Percentiles rank a stretch among this genome's conserved stretches.
Evolutionary conservation across 805 yeast species (phyloP).

Genomic region (Metschnikowia santaceciliae): DNA sequence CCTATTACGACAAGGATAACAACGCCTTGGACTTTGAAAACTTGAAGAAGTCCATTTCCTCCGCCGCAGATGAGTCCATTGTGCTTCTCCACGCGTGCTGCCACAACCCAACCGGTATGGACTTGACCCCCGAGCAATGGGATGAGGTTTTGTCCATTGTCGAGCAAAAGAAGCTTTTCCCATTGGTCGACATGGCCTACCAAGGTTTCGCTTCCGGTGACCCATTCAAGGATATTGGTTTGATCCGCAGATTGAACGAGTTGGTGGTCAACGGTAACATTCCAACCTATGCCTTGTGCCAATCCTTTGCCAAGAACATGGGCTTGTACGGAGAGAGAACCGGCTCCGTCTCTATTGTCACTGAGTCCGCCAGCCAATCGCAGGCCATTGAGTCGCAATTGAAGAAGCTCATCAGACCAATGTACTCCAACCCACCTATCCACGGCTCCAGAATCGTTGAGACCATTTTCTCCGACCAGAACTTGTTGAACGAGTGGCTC

Average conservation of each 20-base stretch:
- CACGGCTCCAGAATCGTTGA: slow-evolving; percentile 91
- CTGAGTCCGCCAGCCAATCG: slow-evolving; percentile 51
- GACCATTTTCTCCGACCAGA: slow-evolving; percentile 59
- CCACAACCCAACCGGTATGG: slow-evolving; percentile 96
- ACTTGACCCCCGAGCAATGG: slow-evolving; percentile 83
- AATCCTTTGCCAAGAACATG: slow-evolving; percentile 47
- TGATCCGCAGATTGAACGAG: slow-evolving; percentile 44
- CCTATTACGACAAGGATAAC: slow-evolving; percentile 62
- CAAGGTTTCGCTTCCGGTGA: slow-evolving; percentile 93
- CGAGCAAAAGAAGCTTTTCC: slow-evolving; percentile 57
- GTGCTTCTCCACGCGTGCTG: slow-evolving; percentile 91
- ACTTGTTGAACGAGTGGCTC: slow-evolving; percentile 71
- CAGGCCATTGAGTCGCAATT: slow-evolving; percentile 70
- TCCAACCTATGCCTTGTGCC: slow-evolving; percentile 51
- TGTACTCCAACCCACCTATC: slow-evolving; percentile 91
- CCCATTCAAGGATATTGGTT: slow-evolving; percentile 61
- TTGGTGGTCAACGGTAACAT: slow-evolving; percentile 48
- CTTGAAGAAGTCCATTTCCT: slow-evolving; percentile 53
- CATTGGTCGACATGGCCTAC: slow-evolving; percentile 90
- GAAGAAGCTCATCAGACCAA: slow-evolving; percentile 77
- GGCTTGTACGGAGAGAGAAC: slow-evolving; percentile 53
- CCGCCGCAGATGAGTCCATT: slow-evolving; percentile 55
- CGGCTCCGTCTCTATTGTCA: slow-evolving; percentile 69
- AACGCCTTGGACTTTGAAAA: slow-evolving; percentile 65
- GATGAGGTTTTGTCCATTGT: slow-evolving; percentile 62